Evolutionary conservation across 2,329 filamentous ascomycete species (phyloP).

Genomic region (Cercospora citrullina): DNA sequence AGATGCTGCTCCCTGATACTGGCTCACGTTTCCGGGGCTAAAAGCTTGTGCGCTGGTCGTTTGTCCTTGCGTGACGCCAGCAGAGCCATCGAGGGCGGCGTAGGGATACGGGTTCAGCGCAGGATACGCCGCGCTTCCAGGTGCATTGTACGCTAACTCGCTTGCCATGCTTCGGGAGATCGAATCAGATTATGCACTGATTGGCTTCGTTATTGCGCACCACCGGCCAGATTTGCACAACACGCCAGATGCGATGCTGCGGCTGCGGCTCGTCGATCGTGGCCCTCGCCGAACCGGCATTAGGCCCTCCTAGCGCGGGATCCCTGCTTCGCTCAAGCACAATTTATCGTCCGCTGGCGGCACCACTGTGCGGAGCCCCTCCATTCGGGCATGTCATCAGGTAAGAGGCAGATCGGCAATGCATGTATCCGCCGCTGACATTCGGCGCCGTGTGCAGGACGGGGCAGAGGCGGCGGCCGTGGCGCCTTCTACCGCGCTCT

Average conservation of each 20-base stretch:
- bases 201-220: constrained; percentile 6
- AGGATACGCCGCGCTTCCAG: not conserved
- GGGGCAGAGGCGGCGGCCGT: constrained; percentile 32
- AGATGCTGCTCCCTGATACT: constrained; percentile 7
- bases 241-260: not conserved
- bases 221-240: not conserved
- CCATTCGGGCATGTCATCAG: constrained; percentile 17
- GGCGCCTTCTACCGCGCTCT: constrained; percentile 35
- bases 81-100: not conserved
- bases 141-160: constrained; percentile 6
- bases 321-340: not conserved
- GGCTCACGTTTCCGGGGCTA: constrained; percentile 8
- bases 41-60: constrained; percentile 15
- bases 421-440: constrained; percentile 12
- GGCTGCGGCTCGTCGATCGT: constrained; percentile 4
- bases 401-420: constrained; percentile 14
- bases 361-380: not conserved
- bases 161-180: constrained; percentile 6
- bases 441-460: constrained; percentile 13
- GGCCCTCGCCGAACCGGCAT: not conserved
- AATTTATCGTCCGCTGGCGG: not conserved
- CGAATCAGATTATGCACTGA: constrained; percentile 8
- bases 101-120: constrained; percentile 2
- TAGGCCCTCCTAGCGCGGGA: not conserved
- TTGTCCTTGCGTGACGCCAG: not conserved